A percentile compares a stretch with the other conserved stretches of the same genome.
Evolutionary conservation across 768 basidiomycete genomes (phyloP).

Genomic region (Hydnomerulius pinastri): DNA sequence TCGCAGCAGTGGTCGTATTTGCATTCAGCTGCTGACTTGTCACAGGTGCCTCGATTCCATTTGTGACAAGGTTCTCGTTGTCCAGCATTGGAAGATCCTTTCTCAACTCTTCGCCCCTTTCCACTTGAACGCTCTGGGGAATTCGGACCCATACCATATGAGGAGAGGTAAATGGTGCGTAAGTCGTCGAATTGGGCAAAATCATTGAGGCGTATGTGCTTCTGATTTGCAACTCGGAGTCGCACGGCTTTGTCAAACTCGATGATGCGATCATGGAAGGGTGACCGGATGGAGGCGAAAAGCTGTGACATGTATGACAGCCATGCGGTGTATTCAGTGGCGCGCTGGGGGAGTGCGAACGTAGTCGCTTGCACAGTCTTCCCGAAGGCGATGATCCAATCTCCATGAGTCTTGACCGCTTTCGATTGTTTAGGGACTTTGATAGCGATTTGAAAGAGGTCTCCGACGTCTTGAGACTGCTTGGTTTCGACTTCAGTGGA

Average conservation of each 20-base stretch:
- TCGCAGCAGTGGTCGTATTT: conserved; percentile 3
- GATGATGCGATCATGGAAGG: conserved; percentile 25
- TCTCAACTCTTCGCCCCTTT: background rate
- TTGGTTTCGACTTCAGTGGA: background rate
- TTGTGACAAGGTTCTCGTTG: conserved; percentile 1
- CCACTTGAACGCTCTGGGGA: background rate
- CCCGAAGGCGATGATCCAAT: conserved; percentile 3
- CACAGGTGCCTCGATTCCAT: conserved; percentile 2
- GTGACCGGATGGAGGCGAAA: conserved; percentile 16
- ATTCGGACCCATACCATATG: conserved; percentile 3
- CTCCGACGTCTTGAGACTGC: conserved; percentile 5
- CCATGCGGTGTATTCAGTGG: conserved; percentile 29
- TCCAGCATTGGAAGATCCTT: background rate
- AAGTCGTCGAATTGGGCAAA: background rate
- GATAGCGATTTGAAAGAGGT: conserved; percentile 3
- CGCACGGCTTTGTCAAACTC: conserved; percentile 33
- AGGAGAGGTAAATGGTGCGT: background rate
- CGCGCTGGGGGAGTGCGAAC: conserved; percentile 30
- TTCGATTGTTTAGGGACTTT: background rate
- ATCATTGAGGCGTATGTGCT: conserved; percentile 1
- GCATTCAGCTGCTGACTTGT: background rate
- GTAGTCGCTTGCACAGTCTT: background rate
- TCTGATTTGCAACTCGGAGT: conserved; percentile 16
- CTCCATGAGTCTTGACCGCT: background rate
- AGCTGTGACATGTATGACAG: background rate